These are phyloP conservation scores for Bolboschoenus planiculmis DNA, from an alignment of 176 grass and related monocot genomes.

Conservation along the genomic window DNA sequence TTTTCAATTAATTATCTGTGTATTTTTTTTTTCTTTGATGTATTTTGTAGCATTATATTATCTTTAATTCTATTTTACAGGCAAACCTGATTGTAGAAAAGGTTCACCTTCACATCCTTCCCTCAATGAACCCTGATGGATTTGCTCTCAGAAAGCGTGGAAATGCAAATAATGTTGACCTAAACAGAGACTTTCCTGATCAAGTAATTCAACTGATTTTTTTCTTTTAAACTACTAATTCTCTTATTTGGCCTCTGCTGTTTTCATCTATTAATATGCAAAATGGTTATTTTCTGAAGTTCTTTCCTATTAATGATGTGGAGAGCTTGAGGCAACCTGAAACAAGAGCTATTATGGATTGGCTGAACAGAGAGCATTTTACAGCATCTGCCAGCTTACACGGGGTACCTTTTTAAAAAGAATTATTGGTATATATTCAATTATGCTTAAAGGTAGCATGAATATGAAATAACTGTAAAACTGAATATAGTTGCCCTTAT, in stretches of 20 bases:
- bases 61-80: constrained; percentile 48
- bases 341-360: constrained; percentile 89
- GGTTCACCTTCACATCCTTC: constrained; percentile 89
- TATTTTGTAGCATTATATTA: constrained; percentile 4
- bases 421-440: background rate
- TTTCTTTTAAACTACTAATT: background rate
- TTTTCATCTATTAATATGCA: background rate
- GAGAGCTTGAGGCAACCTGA: constrained; percentile 69
- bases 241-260: constrained; percentile 15
- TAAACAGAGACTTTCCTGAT: constrained; percentile 95
- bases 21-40: background rate
- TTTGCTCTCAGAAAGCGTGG: constrained; percentile 87
- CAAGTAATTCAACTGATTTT: constrained; percentile 43
- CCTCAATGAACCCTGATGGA: constrained; percentile 91
- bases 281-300: constrained; percentile 43
- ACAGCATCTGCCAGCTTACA: constrained; percentile 93
- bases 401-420: constrained; percentile 51
- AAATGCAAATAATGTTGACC: constrained; percentile 90
- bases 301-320: constrained; percentile 67
- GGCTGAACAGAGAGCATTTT: constrained; percentile 69
- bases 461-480: background rate
- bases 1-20: constrained; percentile 1
- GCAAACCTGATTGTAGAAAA: constrained; percentile 82
- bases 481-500: background rate
- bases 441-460: background rate